phyloP scores from a whole-genome alignment of 176 grass and related monocot genomes.

The Puccinellia tenuiflora region DNA sequence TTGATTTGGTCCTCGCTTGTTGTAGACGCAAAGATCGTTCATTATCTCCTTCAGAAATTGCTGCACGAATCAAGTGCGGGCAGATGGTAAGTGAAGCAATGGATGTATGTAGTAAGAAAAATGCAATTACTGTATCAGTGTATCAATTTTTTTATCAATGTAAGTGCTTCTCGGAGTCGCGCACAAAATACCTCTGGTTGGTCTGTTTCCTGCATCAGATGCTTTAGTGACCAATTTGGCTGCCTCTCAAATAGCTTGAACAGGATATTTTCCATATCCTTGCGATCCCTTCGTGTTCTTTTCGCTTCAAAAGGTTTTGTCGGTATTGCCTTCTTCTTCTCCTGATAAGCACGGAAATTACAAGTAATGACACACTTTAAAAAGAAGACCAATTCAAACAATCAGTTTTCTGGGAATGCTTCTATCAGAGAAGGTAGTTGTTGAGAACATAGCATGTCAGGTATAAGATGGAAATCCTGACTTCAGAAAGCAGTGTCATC shows the following conservation, averaged over 20 bases:
- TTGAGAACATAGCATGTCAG: neutral
- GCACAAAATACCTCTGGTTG: conserved; percentile 73
- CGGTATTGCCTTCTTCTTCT: conserved; percentile 68
- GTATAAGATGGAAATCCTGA: neutral
- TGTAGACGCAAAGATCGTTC: conserved; percentile 80
- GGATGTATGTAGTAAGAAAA: neutral
- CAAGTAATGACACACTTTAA: neutral
- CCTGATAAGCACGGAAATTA: conserved; percentile 22
- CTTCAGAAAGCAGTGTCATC: neutral
- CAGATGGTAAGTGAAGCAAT: neutral
- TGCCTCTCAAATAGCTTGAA: conserved; percentile 95
- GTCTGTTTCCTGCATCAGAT: conserved; percentile 78
- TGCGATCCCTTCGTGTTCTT: conserved; percentile 61
- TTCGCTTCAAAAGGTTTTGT: conserved; percentile 56
- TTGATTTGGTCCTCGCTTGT: conserved; percentile 91
- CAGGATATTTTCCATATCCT: conserved; percentile 77
- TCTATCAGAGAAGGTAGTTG: neutral
- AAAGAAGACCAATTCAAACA: neutral
- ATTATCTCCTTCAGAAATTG: conserved; percentile 97
- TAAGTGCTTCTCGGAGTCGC: neutral
- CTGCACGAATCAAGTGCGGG: conserved; percentile 32
- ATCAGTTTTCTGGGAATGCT: neutral
- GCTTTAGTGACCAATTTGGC: conserved; percentile 85
- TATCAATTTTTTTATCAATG: neutral
- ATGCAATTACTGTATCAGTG: neutral